These are phyloP conservation scores for Candida sp. DNA, from an alignment of 1,139 yeast genomes.

Conservation along the genomic window DNA sequence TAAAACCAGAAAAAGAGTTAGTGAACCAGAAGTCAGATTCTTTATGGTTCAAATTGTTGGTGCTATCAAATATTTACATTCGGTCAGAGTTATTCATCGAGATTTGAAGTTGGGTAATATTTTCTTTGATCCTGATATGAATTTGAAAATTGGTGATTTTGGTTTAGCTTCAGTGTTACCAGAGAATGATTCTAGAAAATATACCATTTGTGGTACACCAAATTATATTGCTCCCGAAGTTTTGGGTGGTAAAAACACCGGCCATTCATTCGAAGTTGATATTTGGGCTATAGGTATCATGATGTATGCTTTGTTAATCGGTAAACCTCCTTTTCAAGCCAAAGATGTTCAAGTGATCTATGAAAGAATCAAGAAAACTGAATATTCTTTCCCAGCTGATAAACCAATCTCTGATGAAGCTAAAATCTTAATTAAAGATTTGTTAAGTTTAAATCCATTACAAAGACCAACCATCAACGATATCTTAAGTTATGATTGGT, in stretches of 20 bases:
- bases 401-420: constrained; percentile 72
- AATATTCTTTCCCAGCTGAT: constrained; percentile 77
- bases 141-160: constrained; percentile 92
- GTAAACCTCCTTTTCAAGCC: constrained; percentile 97
- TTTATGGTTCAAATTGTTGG: constrained; percentile 94
- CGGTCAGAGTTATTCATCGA: constrained; percentile 91
- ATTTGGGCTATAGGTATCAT: constrained; percentile 97
- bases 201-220: constrained; percentile 97
- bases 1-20: constrained; percentile 74
- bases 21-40: constrained; percentile 89
- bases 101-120: constrained; percentile 94
- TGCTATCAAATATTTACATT: constrained; percentile 88
- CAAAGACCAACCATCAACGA: constrained; percentile 80
- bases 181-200: constrained; percentile 65
- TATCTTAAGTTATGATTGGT: constrained; percentile 80
- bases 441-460: constrained; percentile 75
- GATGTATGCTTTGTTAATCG: constrained; percentile 86
- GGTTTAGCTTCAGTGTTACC: constrained; percentile 91
- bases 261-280: constrained; percentile 93
- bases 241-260: constrained; percentile 79
- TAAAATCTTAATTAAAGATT: constrained; percentile 61
- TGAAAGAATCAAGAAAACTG: constrained; percentile 84
- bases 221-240: constrained; percentile 98
- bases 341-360: constrained; percentile 92
- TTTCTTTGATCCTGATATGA: constrained; percentile 89